These are phyloP conservation scores for Talaromyces pinophilus DNA, from an alignment of 2,329 filamentous ascomycete species.

Conservation along the genomic window DNA sequence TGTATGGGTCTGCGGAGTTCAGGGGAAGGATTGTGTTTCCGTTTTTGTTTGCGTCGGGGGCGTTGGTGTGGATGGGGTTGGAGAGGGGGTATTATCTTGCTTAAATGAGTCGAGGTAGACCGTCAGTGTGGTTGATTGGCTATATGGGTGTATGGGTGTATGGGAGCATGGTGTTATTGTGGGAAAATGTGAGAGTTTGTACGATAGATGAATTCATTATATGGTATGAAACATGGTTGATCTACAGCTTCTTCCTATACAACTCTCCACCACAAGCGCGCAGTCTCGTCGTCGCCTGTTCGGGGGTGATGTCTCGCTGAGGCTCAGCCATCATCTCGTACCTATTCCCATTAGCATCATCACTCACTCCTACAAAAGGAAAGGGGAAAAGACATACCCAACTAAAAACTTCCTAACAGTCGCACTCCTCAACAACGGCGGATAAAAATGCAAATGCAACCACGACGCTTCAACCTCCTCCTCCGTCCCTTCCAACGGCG, in stretches of 20 bases:
- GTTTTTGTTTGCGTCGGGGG: conserved; percentile 58
- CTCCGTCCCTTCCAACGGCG: conserved; percentile 75
- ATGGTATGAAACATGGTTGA: neutral
- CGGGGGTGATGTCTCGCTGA: conserved; percentile 96
- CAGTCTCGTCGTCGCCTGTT: conserved; percentile 82
- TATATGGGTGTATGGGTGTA: neutral
- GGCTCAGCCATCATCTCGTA: conserved; percentile 97
- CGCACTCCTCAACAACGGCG: conserved; percentile 84
- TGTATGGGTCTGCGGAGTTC: conserved; percentile 74
- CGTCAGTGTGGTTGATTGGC: neutral
- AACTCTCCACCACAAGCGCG: conserved; percentile 76
- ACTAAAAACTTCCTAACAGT: conserved; percentile 96
- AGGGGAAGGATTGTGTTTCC: conserved; percentile 61
- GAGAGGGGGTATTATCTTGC: conserved; percentile 52
- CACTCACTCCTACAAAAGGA: neutral
- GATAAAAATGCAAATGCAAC: conserved; percentile 97
- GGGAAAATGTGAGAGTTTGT: neutral
- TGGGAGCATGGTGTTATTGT: neutral
- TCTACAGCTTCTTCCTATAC: conserved; percentile 67
- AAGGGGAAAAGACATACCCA: conserved; percentile 52
- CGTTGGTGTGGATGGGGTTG: conserved; percentile 61
- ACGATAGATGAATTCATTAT: neutral
- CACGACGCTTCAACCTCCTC: conserved; percentile 87
- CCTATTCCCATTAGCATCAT: conserved; percentile 32
- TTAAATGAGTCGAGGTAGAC: neutral